Evolutionary conservation across 179 eudicot genomes (phyloP).

Genomic region (Spergularia azorica): DNA sequence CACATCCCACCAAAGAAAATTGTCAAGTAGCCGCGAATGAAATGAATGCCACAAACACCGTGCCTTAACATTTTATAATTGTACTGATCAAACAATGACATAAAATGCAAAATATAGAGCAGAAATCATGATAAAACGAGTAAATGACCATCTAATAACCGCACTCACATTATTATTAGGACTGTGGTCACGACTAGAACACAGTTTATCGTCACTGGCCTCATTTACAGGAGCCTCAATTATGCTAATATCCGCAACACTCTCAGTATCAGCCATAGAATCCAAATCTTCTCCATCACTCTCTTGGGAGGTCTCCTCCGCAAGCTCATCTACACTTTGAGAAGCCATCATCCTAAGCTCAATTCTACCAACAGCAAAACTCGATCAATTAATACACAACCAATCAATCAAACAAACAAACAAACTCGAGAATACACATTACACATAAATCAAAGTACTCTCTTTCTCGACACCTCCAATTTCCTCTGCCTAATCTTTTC

Average conservation of each 20-base stretch:
- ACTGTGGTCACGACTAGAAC: slow-evolving; percentile 29
- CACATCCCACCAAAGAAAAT: not conserved
- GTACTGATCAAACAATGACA: not conserved
- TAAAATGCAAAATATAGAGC: not conserved
- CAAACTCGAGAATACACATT: not conserved
- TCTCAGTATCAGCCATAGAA: not conserved
- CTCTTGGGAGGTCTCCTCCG: slow-evolving; percentile 31
- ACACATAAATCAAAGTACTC: slow-evolving; percentile 17
- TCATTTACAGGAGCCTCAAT: slow-evolving; percentile 22
- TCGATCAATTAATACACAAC: not conserved
- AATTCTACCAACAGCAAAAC: not conserved
- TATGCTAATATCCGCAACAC: slow-evolving; percentile 19
- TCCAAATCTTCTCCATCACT: slow-evolving; percentile 30
- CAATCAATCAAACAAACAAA: not conserved
- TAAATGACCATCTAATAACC: not conserved
- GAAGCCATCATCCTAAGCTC: slow-evolving; percentile 23
- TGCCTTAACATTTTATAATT: not conserved
- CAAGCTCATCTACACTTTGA: slow-evolving; percentile 19
- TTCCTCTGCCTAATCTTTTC: slow-evolving; percentile 89
- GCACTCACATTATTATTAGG: slow-evolving; percentile 35
- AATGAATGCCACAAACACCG: not conserved
- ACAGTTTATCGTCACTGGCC: slow-evolving; percentile 31
- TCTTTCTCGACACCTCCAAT: slow-evolving; percentile 73
- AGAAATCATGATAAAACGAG: not conserved
- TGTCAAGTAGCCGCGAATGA: not conserved